Evolutionary conservation across 1,284 basidiomycete species (phyloP).

Genomic region (Sanguinoderma infundibulare): DNA sequence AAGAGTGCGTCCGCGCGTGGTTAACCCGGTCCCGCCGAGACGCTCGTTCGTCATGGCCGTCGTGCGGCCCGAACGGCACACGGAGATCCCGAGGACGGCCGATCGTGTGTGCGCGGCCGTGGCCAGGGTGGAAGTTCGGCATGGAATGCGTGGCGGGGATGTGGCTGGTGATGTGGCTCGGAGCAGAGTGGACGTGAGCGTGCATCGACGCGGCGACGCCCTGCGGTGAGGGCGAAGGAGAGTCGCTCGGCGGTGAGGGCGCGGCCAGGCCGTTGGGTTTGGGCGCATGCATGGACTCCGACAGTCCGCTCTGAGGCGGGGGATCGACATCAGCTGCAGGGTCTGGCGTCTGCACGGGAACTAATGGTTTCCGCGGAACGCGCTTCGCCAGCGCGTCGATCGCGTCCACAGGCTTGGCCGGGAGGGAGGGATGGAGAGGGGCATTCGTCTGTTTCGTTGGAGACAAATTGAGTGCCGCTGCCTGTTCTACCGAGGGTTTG

Average conservation of each 20-base stretch:
- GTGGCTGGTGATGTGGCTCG: conserved; percentile 39
- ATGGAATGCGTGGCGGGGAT: conserved; percentile 32
- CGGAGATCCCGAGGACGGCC: conserved; percentile 38
- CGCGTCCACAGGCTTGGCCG: conserved; percentile 47
- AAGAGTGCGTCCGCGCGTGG: conserved; percentile 66
- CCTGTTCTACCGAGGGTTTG: conserved; percentile 1
- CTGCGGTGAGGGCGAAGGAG: conserved; percentile 20
- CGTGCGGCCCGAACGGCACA: conserved; percentile 21
- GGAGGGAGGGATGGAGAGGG: conserved; percentile 52
- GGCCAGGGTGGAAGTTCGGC: conserved; percentile 38
- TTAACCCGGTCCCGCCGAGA: conserved; percentile 22
- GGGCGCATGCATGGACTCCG: conserved; percentile 21
- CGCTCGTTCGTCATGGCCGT: conserved; percentile 22
- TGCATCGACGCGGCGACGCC: conserved; percentile 51
- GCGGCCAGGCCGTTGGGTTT: conserved; percentile 1
- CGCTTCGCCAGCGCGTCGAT: conserved; percentile 25
- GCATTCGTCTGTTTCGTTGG: conserved; percentile 16
- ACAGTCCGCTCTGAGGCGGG: conserved; percentile 30
- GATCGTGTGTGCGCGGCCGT: conserved; percentile 58
- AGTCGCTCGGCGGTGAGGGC: conserved; percentile 5
- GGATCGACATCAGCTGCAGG: conserved; percentile 17
- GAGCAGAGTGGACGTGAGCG: conserved; percentile 44
- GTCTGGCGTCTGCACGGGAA: conserved; percentile 10
- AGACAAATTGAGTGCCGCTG: conserved; percentile 5
- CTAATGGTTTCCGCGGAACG: conserved; percentile 6